phyloP scores from a whole-genome alignment of 768 basidiomycete genomes.

The Kwoniella sp. region DNA sequence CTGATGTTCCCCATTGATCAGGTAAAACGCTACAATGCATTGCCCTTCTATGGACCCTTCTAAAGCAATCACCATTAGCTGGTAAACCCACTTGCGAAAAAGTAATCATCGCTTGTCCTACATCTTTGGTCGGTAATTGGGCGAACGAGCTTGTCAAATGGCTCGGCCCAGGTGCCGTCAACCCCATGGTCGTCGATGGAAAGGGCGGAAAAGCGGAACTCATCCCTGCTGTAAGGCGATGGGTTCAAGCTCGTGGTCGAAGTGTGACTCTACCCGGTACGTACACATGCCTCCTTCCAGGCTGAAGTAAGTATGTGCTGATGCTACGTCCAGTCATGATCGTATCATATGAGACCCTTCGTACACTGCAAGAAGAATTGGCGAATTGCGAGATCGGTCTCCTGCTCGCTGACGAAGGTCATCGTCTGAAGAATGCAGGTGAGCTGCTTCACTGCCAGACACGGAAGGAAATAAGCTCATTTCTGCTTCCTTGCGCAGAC shows the following conservation, averaged over 20 bases:
- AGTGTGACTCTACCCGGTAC: constrained; percentile 88
- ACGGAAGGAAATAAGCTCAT: background rate
- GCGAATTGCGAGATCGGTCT: constrained; percentile 81
- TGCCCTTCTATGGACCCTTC: constrained; percentile 86
- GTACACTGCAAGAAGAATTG: constrained; percentile 74
- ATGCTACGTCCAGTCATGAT: constrained; percentile 74
- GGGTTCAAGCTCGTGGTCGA: constrained; percentile 85
- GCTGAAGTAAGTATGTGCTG: background rate
- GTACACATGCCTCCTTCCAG: constrained; percentile 9
- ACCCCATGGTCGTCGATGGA: constrained; percentile 86
- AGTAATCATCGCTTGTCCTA: constrained; percentile 95
- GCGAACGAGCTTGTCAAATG: constrained; percentile 95
- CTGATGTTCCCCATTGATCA: constrained; percentile 19
- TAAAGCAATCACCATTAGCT: constrained; percentile 90
- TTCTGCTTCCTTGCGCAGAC: constrained; percentile 59
- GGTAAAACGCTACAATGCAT: constrained; percentile 96
- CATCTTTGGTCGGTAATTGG: constrained; percentile 97
- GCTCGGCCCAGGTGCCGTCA: constrained; percentile 78
- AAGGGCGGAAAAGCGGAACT: constrained; percentile 83
- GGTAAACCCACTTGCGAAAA: constrained; percentile 90
- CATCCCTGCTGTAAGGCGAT: constrained; percentile 75
- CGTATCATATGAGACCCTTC: constrained; percentile 93
- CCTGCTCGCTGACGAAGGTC: constrained; percentile 95
- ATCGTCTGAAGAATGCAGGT: constrained; percentile 95
- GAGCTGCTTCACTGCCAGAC: constrained; percentile 31